phyloP scores from a whole-genome alignment of 2,329 filamentous ascomycete species.

The Shiraia sp. region DNA sequence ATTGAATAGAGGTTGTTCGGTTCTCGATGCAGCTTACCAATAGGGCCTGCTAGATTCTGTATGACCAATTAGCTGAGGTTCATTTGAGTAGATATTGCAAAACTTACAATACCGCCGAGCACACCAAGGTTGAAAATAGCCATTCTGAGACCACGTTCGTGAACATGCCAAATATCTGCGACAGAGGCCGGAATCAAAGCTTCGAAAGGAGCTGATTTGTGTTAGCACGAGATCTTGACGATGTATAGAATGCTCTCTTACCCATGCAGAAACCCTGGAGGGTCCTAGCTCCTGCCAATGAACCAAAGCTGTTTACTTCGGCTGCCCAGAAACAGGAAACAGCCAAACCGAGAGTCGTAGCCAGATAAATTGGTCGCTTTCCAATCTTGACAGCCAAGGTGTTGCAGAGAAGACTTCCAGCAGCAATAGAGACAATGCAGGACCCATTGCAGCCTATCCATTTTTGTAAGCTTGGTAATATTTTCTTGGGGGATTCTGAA shows the following conservation, averaged over 20 bases:
- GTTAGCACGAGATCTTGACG: neutral
- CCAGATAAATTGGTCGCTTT: constrained; percentile 23
- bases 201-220: constrained; percentile 22
- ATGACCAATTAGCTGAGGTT: neutral
- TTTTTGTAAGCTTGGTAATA: neutral
- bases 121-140: constrained; percentile 31
- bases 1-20: neutral
- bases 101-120: constrained; percentile 24
- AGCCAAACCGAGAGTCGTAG: constrained; percentile 23
- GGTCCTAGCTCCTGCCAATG: constrained; percentile 21
- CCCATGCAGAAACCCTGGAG: constrained; percentile 29
- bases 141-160: constrained; percentile 28
- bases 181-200: constrained; percentile 30
- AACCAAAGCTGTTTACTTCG: constrained; percentile 23
- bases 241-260: neutral
- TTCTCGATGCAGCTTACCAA: constrained; percentile 5
- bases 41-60: constrained; percentile 27
- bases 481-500: too few species aligned
- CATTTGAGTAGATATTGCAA: neutral
- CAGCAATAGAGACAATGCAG: constrained; percentile 23
- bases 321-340: constrained; percentile 29
- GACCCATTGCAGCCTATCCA: constrained; percentile 21
- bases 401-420: constrained; percentile 24
- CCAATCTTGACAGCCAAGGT: constrained; percentile 27
- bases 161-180: constrained; percentile 28